phyloP scores from a whole-genome alignment of 1,139 yeast species.

The Diutina rugosa region DNA sequence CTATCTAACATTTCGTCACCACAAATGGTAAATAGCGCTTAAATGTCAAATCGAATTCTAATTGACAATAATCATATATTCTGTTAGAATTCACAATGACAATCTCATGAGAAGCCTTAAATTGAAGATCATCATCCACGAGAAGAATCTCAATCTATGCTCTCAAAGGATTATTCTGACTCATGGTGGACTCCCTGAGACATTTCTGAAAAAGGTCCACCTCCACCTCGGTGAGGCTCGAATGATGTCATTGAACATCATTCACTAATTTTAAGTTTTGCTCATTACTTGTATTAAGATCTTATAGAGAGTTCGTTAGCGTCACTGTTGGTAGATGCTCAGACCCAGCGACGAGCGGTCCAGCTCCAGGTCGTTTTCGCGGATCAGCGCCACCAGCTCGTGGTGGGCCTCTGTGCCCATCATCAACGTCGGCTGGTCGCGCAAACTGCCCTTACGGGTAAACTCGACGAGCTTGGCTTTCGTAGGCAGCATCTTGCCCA shows the following conservation, averaged over 20 bases:
- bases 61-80: too few relatives aligned
- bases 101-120: too few relatives aligned
- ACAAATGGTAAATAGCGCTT: too few relatives aligned
- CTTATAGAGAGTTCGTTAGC: neutral
- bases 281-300: neutral
- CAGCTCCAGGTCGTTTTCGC: neutral
- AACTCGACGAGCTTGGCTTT: conserved; percentile 40
- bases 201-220: too few relatives aligned
- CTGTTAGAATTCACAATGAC: too few relatives aligned
- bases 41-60: too few relatives aligned
- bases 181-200: too few relatives aligned
- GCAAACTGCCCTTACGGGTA: conserved; percentile 33
- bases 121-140: too few relatives aligned
- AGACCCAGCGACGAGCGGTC: neutral
- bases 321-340: neutral
- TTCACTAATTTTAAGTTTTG: neutral
- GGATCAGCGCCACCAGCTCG: conserved; percentile 1
- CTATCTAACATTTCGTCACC: too few relatives aligned
- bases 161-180: too few relatives aligned
- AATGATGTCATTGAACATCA: neutral
- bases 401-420: neutral
- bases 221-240: neutral
- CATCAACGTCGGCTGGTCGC: neutral
- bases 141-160: too few relatives aligned
- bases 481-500: neutral